Evolutionary conservation across 768 basidiomycete genomes (phyloP), one percentile per base, ranked within the genome.

Genomic region (Strobilomyces dryophilus): DNA sequence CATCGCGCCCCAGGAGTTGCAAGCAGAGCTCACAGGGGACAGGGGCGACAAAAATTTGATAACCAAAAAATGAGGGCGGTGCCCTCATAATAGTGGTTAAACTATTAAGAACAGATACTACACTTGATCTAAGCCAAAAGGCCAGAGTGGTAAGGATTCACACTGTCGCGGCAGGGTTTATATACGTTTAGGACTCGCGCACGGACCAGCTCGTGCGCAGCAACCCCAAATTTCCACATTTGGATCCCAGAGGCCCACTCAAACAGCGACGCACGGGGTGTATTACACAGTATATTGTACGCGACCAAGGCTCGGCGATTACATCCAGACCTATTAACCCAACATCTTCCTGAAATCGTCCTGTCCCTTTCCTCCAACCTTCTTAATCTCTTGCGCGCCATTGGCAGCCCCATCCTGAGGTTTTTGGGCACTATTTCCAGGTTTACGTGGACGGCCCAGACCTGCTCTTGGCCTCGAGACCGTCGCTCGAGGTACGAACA

Each of bases 311-410:
- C 24, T 24, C 24, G 15, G 42, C 2, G 14, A 3, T 20, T 24
- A 35, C 32, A 24, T 26, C 12, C 35, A 20, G 10, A 34, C 37
- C 40, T 11, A 17, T 65, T 47, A 64, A 36, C 63, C 63, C 7
- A 95, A 67, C 85, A 95, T 86, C 63, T 85, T 90, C 52, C 93
- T 76, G 68, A 95, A 95, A 61, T 90, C 90, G 59, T 92, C 85
- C 66, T 94, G 92, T 27, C 72, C 76, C 49, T 69, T 66, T 37
- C 61, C 48, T 57, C 55, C 58, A 36, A 48, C 44, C 31, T 54
- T 56, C 36, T 18, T 32, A 7, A 45, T 26, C 47, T 59, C 60
- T 40, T 43, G 51, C n/a, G 58, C 52, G 8, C 45, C 39, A 17
- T 15, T 45, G 5, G 39, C 51, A 2, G 61, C 53, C 8, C 68